phyloP scores from a whole-genome alignment of 1,139 yeast genomes.

The Saccharomyces hybrid region DNA sequence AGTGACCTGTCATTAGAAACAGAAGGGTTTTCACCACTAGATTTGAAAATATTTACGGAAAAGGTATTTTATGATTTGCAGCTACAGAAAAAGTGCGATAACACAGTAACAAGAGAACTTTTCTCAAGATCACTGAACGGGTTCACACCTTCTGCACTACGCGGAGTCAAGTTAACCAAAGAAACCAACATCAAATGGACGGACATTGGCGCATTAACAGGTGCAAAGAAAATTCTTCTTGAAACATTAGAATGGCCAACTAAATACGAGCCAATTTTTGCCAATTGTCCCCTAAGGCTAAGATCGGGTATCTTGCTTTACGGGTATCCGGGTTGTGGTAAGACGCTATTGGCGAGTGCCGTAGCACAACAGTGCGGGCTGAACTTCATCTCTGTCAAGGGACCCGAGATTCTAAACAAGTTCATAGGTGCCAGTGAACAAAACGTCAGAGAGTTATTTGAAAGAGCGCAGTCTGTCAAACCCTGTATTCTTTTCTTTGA shows the following conservation, averaged over 20 bases:
- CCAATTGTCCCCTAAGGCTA: slow-evolving; percentile 74
- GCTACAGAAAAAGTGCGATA: slow-evolving; percentile 6
- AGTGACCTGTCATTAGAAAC: slow-evolving; percentile 70
- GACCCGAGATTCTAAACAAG: slow-evolving; percentile 92
- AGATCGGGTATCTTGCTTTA: slow-evolving; percentile 85
- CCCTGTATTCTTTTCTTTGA: slow-evolving; percentile 93
- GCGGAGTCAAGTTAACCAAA: slow-evolving; percentile 83
- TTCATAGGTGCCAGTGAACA: slow-evolving; percentile 98
- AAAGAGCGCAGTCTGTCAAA: slow-evolving; percentile 63
- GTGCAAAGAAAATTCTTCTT: slow-evolving; percentile 65
- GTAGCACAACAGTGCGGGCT: slow-evolving; percentile 92
- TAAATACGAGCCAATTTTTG: slow-evolving; percentile 87
- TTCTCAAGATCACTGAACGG: slow-evolving; percentile 58
- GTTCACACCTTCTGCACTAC: slow-evolving; percentile 70
- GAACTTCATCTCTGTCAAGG: slow-evolving; percentile 88
- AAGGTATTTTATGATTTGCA: slow-evolving; percentile 58
- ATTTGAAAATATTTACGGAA: slow-evolving; percentile 63
- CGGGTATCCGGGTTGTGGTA: slow-evolving; percentile 98
- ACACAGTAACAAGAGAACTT: slow-evolving; percentile 12
- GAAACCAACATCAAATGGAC: slow-evolving; percentile 63
- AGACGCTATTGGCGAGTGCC: slow-evolving; percentile 86
- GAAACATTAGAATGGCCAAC: slow-evolving; percentile 98
- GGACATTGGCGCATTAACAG: slow-evolving; percentile 81
- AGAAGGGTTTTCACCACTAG: slow-evolving; percentile 86
- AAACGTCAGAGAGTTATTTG: slow-evolving; percentile 85